Conservation (phyloP, 2,329 filamentous ascomycete genomes). For the Canariomyces notabilis region DNA sequence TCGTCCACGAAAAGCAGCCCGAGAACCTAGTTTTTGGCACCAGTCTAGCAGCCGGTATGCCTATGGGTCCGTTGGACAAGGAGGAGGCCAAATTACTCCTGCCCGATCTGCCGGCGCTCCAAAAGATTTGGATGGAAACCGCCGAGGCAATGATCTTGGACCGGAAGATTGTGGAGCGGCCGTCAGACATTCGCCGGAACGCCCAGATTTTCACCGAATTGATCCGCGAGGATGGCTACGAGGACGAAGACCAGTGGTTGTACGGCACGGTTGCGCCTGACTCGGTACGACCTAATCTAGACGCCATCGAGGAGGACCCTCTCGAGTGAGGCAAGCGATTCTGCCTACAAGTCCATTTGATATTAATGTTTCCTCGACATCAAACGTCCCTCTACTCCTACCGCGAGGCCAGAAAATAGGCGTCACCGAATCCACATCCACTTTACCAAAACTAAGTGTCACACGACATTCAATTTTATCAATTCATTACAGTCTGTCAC, state of each 20-base stretch:
- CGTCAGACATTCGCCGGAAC: constrained; percentile 59
- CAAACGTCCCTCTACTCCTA: background rate
- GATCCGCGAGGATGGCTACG: constrained; percentile 56
- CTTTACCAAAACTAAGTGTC: too few relatives aligned
- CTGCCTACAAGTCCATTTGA: background rate
- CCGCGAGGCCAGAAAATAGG: too few relatives aligned
- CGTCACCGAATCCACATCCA: too few relatives aligned
- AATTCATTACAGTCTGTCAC: background rate
- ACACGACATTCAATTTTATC: too few relatives aligned
- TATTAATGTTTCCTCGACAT: background rate
- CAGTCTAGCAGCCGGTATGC: constrained; percentile 56
- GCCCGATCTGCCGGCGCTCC: constrained; percentile 51
- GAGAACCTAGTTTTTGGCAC: constrained; percentile 51
- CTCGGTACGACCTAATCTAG: constrained; percentile 48
- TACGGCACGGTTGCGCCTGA: constrained; percentile 51
- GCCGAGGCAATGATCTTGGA: constrained; percentile 59
- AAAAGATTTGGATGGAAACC: constrained; percentile 58
- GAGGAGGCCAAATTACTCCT: constrained; percentile 49
- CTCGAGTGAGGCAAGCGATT: constrained; percentile 10
- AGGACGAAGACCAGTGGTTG: constrained; percentile 59
- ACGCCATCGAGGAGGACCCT: constrained; percentile 48
- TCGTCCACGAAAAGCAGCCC: constrained; percentile 26
- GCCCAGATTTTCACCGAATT: constrained; percentile 58
- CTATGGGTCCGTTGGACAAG: constrained; percentile 51
- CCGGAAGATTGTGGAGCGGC: constrained; percentile 51